A percentile compares a stretch with the other conserved stretches of the same genome.
These are phyloP conservation scores for Oryza glaberrima DNA, from an alignment of 176 grass and related monocot species.

Conservation along the genomic window DNA sequence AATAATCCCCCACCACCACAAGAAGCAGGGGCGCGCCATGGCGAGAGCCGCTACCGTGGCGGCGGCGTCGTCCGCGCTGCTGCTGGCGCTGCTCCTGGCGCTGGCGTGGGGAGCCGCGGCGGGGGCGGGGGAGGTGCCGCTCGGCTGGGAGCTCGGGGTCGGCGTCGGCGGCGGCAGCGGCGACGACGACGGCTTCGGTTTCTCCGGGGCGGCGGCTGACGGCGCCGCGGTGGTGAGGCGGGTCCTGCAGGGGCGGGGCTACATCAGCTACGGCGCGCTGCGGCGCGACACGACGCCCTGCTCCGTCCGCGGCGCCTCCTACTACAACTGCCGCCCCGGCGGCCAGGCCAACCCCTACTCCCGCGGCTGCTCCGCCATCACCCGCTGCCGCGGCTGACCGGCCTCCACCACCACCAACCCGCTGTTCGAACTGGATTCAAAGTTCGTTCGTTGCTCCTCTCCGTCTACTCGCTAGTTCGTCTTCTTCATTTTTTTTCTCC, in stretches of 20 bases:
- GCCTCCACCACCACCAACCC: not conserved
- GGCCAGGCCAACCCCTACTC: slow-evolving; percentile 64
- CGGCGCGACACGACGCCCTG: slow-evolving; percentile 48
- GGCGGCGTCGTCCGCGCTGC: not conserved
- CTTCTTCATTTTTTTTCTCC: not conserved
- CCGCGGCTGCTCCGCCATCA: slow-evolving; percentile 68
- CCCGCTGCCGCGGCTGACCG: slow-evolving; percentile 62
- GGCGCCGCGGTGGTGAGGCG: not conserved
- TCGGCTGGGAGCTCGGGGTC: not conserved
- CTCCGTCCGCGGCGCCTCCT: slow-evolving; percentile 69
- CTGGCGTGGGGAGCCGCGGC: not conserved
- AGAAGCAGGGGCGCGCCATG: not conserved
- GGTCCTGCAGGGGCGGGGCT: not conserved
- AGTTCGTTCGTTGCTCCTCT: not conserved
- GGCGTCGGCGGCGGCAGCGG: not conserved
- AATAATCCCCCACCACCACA: not conserved
- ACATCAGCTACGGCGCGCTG: not conserved
- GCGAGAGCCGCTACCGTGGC: not conserved
- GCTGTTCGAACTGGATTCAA: not conserved
- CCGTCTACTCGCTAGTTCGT: not conserved
- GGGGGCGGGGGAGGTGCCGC: not conserved
- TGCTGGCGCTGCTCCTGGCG: not conserved
- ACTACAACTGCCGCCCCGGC: slow-evolving; percentile 85
- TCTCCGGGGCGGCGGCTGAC: not conserved
- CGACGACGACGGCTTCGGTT: not conserved